Percentiles rank a stretch among this genome's conserved stretches.
Evolutionary conservation across 164 flowering plant genomes (phyloP).

Genomic region (Magnolia sinica): DNA sequence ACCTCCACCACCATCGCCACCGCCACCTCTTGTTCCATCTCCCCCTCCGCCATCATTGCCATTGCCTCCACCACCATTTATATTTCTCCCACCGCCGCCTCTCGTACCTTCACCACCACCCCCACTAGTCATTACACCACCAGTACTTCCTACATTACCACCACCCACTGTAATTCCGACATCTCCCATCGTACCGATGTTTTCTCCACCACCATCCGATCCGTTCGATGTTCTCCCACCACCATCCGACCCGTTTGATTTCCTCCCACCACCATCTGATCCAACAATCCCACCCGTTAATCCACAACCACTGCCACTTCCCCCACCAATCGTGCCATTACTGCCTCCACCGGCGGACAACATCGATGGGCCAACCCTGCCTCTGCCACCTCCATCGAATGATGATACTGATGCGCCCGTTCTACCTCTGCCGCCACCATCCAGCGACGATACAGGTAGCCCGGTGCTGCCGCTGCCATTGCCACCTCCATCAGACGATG

Average conservation of each 20-base stretch:
- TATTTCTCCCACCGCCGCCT: conserved; percentile 1
- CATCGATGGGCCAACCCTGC: not conserved
- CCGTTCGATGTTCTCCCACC: not conserved
- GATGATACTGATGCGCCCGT: not conserved
- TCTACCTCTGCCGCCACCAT: not conserved
- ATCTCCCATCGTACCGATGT: not conserved
- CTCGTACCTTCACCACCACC: conserved; percentile 2
- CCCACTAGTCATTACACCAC: conserved; percentile 6
- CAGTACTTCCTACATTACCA: not conserved
- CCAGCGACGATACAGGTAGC: not conserved
- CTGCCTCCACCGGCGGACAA: not conserved
- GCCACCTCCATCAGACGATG: not conserved
- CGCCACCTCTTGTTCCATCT: conserved; percentile 4
- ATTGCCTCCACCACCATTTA: conserved; percentile 7
- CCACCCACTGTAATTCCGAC: not conserved
- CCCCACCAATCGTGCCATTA: not conserved
- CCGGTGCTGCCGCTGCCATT: not conserved
- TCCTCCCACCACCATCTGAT: not conserved
- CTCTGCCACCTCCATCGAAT: not conserved
- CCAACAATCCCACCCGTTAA: not conserved
- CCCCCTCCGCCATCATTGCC: conserved; percentile 10
- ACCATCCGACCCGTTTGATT: not conserved
- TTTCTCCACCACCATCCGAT: not conserved
- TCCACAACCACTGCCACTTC: not conserved
- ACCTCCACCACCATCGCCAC: not conserved